Evolutionary conservation across 1,284 basidiomycete genomes (phyloP), one percentile per base, ranked within the genome.

Genomic region (Volvariella surrecta): DNA sequence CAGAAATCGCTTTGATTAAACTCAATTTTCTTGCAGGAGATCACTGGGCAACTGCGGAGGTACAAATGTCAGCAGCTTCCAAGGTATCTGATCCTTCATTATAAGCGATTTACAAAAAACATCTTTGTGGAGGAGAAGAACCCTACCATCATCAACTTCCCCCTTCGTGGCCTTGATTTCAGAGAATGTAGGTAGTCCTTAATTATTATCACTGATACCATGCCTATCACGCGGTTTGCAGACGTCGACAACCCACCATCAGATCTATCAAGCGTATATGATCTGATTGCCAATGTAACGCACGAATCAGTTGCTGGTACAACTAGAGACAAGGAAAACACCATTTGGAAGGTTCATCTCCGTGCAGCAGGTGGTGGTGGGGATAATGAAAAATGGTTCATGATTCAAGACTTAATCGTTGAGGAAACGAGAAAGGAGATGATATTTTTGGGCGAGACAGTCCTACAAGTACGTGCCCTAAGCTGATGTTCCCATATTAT

Each of bases 61-160:
- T 97, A 87, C 68, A 92, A 96, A 60, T 83, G 95, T 52, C 84
- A 86, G 48, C 73, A 75, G 17, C 70, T 99, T 45, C 96, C 96
- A 16, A 89, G 76, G 34, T 98, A 94, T 59, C 81, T 99, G 52
- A 89, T 99, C 53, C 70, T 98, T 18, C 91, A 97, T 61, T 95
- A 89, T 70, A 98, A 95, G 58, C 81, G 96, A 22, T 99, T 99
- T 65, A 96, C 91, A n/a, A 96, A 91, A 62, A 99, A 99, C 63
- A 78, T 78, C 42, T 98, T 99, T 57, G 91, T 97, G 1, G 95
- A 98, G 63, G 95, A 99, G 64, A 95, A 97, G 62, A 99, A 99
- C 58, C 94, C 94, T 2, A 99, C 96, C 1, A 94, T 99, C 48
- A 89, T 99, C 54, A 98, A 96, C 58, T 99, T 97, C 58, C 93